Evolutionary conservation across 2,329 filamentous ascomycete genomes (phyloP), one percentile per base, ranked within the genome.

Genomic region (Botrytis cinerea): DNA sequence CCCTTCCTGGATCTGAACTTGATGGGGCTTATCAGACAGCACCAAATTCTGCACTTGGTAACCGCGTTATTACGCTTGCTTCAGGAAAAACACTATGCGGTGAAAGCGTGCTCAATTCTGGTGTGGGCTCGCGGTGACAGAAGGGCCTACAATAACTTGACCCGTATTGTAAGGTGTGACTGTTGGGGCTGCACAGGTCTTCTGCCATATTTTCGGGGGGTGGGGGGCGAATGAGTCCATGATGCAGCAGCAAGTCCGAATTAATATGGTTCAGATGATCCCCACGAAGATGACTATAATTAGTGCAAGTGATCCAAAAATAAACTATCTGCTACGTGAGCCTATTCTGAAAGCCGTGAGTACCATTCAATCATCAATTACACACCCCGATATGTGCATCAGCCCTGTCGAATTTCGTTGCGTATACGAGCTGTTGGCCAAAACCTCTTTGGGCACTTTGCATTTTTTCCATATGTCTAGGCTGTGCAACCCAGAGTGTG

Each of bases 141-240:
- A 6, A 77, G 78, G 6, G 85, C 86, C 75, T 87, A 84, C 75
- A 82, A 87, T 59, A 80, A 81, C 48, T 87, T 85, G 86, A 82
- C 81, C 3, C 75, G 80, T n/a, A 75, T 82, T 7, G 78, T 82
- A 1, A 79, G 79, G 1, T 84, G 87, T 69, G 71, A 82, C 0
- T 78, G 81, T 4, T 88, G 86, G 83, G 83, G 82, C 75, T 86
- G 85, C 71, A 77, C 84, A 4, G 82, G 82, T 4, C 81, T 87
- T 54, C 79, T 85, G 28, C 84, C 84, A 4, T 88, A 85, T 78
- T 82, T 86, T 69, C 79, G 77, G 51, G 84, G 82, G 73, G 77
- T 4, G 32, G 32, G 82, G 73, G 77, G 81, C 0, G 84, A 86
- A 73, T 74, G 73, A 14, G 77, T 77, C 20, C 22, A 80, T 57